Percentiles rank a stretch among this genome's conserved stretches.
These are phyloP conservation scores for Pythium folliculosum DNA, from an alignment of 352 stramenopile species.

Conservation along the genomic window DNA sequence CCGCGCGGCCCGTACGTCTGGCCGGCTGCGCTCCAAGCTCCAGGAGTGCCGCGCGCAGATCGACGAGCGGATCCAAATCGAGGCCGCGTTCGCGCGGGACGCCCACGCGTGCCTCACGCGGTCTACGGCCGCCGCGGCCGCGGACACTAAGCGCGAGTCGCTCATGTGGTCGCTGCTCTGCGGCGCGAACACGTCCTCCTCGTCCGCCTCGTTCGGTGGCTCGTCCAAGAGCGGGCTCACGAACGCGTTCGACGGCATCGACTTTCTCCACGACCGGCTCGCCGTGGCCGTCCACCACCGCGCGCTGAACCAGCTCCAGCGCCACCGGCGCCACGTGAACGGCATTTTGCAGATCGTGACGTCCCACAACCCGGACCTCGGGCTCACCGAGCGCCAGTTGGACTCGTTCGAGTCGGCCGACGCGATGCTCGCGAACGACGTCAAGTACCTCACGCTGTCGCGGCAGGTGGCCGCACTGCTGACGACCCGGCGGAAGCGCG, in stretches of 20 bases:
- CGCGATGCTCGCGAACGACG: conserved; percentile 71
- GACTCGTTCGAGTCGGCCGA: conserved; percentile 76
- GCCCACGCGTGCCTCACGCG: conserved; percentile 39
- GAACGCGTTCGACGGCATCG: conserved; percentile 43
- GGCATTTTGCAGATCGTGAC: conserved; percentile 83
- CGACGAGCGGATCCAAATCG: conserved; percentile 49
- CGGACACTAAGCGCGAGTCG: conserved; percentile 32
- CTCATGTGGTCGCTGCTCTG: conserved; percentile 72
- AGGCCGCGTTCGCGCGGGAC: conserved; percentile 43
- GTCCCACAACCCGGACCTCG: conserved; percentile 75
- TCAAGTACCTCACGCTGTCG: conserved; percentile 71
- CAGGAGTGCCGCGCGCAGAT: conserved; percentile 58
- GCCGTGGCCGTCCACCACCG: conserved; percentile 60
- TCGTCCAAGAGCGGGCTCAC: neutral
- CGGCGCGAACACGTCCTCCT: conserved; percentile 37
- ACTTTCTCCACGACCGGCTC: conserved; percentile 58
- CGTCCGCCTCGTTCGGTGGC: neutral
- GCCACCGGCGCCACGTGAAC: conserved; percentile 72
- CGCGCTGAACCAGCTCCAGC: conserved; percentile 77
- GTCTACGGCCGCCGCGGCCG: conserved; percentile 24
- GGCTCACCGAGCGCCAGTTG: conserved; percentile 79
- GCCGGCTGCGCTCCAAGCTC: conserved; percentile 64
- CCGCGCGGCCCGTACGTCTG: conserved; percentile 30
- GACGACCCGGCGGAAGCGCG: conserved; percentile 44
- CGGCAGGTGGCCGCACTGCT: conserved; percentile 60